Percentiles rank a stretch among this genome's conserved stretches.
phyloP scores from a whole-genome alignment of 495 filamentous ascomycete genomes.

The Penicillium samsonianum region DNA sequence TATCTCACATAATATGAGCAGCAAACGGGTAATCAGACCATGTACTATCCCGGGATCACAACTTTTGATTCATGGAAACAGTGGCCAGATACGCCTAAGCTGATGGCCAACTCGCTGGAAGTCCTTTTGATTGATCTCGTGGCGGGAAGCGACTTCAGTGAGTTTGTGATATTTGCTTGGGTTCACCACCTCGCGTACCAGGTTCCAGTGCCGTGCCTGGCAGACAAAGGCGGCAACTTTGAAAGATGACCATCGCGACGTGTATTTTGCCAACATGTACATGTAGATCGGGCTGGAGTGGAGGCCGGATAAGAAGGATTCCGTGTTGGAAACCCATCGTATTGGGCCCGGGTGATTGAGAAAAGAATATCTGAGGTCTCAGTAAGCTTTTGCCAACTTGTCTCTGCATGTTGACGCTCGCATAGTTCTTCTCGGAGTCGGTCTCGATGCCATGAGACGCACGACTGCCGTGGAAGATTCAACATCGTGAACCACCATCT shows the following conservation, averaged over 20 bases:
- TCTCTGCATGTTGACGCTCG: conserved; percentile 41
- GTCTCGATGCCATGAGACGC: conserved; percentile 46
- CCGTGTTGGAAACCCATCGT: conserved; percentile 41
- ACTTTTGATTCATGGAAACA: conserved; percentile 29
- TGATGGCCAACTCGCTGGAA: conserved; percentile 38
- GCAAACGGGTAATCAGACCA: background rate
- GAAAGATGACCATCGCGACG: conserved; percentile 52
- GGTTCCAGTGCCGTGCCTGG: conserved; percentile 27
- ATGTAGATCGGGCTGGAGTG: conserved; percentile 37
- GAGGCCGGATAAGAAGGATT: conserved; percentile 32
- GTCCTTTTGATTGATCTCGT: conserved; percentile 41
- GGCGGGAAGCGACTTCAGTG: conserved; percentile 46
- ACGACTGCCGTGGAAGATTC: conserved; percentile 40
- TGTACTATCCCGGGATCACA: background rate
- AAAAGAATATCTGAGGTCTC: conserved; percentile 58
- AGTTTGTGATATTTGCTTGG: conserved; percentile 50
- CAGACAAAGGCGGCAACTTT: conserved; percentile 43
- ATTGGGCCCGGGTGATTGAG: conserved; percentile 45
- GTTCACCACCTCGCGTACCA: conserved; percentile 53
- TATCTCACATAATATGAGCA: background rate
- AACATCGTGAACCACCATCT: conserved; percentile 44
- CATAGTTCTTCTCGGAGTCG: conserved; percentile 48
- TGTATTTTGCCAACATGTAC: conserved; percentile 56
- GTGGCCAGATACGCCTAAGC: conserved; percentile 45
- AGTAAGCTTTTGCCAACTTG: conserved; percentile 43